phyloP scores from a whole-genome alignment of 805 yeast genomes.

The Tetrapisispora pingtungensis region DNA sequence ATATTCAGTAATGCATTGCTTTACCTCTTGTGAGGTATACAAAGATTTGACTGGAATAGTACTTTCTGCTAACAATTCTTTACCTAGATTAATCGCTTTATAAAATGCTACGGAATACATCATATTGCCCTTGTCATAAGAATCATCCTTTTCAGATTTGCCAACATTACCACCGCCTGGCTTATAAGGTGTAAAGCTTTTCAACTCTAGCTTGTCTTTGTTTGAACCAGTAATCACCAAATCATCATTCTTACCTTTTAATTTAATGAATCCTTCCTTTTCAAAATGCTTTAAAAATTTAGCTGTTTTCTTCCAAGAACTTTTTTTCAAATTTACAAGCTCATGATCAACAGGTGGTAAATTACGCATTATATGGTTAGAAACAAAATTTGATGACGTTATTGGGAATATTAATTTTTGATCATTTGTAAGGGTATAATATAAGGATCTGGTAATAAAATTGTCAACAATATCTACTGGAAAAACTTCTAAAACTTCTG shows the following conservation, averaged over 20 bases:
- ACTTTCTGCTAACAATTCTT: constrained; percentile 37
- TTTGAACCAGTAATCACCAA: constrained; percentile 45
- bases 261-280: constrained; percentile 53
- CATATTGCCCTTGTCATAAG: constrained; percentile 23
- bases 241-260: constrained; percentile 83
- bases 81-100: constrained; percentile 45
- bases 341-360: constrained; percentile 55
- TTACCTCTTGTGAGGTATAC: constrained; percentile 48
- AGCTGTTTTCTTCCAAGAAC: constrained; percentile 83
- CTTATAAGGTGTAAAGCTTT: constrained; percentile 57
- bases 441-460: constrained; percentile 59
- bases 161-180: constrained; percentile 18
- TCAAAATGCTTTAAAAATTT: constrained; percentile 83
- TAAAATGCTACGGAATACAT: constrained; percentile 34
- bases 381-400: constrained; percentile 63
- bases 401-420: constrained; percentile 50
- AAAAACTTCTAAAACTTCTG: constrained; percentile 34
- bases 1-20: constrained; percentile 44
- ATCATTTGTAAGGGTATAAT: constrained; percentile 55
- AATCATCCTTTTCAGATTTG: constrained; percentile 4
- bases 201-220: constrained; percentile 39
- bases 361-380: constrained; percentile 57
- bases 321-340: constrained; percentile 55
- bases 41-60: constrained; percentile 31
- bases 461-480: constrained; percentile 60